These are phyloP conservation scores for Rhizophagus sp. DNA, from an alignment of 192 early-diverging fungal genomes.

Conservation along the genomic window DNA sequence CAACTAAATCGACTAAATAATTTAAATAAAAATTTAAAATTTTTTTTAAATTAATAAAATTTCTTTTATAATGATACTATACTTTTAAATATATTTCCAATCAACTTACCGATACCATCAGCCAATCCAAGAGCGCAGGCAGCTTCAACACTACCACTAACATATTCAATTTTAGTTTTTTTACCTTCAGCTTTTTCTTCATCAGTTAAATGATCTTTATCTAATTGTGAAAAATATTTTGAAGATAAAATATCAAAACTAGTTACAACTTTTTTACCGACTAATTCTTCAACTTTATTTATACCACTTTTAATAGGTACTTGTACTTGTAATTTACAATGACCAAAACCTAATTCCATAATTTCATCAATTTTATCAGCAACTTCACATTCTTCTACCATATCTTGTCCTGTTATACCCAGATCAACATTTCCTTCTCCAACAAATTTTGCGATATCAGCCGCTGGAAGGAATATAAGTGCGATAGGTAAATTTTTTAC, in stretches of 20 bases:
- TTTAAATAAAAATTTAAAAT: background rate
- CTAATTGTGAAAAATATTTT: conserved; percentile 75
- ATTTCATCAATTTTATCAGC: conserved; percentile 71
- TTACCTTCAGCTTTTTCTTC: conserved; percentile 36
- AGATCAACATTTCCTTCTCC: conserved; percentile 94
- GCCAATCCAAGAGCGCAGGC: conserved; percentile 95
- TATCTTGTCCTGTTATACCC: conserved; percentile 97
- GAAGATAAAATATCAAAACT: conserved; percentile 76
- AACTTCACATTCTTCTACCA: conserved; percentile 81
- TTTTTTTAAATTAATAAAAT: background rate
- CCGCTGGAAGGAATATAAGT: conserved; percentile 92
- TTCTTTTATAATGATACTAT: background rate
- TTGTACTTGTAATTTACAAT: conserved; percentile 90
- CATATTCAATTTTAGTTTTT: conserved; percentile 81
- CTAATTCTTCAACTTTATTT: conserved; percentile 61
- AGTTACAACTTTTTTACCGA: conserved; percentile 94
- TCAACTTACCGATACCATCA: conserved; percentile 85
- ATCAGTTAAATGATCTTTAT: conserved; percentile 47
- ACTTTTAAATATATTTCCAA: background rate
- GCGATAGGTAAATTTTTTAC: conserved; percentile 93
- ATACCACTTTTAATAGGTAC: conserved; percentile 67
- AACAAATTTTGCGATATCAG: conserved; percentile 95
- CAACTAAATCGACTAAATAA: conserved; percentile 49
- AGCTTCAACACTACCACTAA: conserved; percentile 93
- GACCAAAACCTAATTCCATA: conserved; percentile 86